Base-by-base conservation (phyloP, 1,284 basidiomycete species). In the Fomes fomentarius region DNA sequence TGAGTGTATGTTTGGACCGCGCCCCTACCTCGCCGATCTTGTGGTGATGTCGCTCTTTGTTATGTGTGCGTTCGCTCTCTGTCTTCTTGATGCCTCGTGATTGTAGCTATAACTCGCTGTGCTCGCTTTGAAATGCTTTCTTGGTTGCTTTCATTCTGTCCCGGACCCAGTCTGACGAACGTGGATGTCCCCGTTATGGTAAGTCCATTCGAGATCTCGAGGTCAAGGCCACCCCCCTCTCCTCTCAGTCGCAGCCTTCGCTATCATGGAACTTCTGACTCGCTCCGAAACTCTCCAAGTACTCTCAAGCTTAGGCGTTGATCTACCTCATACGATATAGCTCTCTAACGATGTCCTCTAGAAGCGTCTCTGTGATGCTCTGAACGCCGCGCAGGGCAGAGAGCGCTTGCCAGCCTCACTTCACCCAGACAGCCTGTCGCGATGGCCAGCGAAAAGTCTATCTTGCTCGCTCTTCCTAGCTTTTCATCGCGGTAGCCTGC, bases 1-100 rank as follows among this genome's bases (percentile, higher is more conserved):
- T 70, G 38, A 64, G 57, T 30, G 47, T 71, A 3, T 71, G 70
- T 46, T 50, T 68, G 41, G 64, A 68, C 39, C 54, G 56, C 15
- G 56, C 41, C 22, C 63, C 64, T 4, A 48, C 53, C 37, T 49
- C 47, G 14, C 56, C 59, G 5, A 59, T 57, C 43, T 53, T 55
- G 49, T 64, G 63, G 65, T 66, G 52, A 54, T 40, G 28, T 30
- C n/a, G 28, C 28, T 30, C 28, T 12, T n/a, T n/a, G n/a, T n/a
- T n/a, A 30, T 30, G 28, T 30, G 12, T 30, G n/a, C n/a, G n/a
- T n/a, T n/a, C n/a, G n/a, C n/a, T n/a, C n/a, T 30, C 28, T 30
- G 28, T 30, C 28, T 30, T 30, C 7, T 30, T 30, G 28, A 6
- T n/a, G n/a, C n/a, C n/a, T n/a, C n/a, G n/a, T n/a, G n/a, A n/a